These are phyloP conservation scores for Yarrowia galli DNA, from an alignment of 1,139 yeast species.

Conservation along the genomic window DNA sequence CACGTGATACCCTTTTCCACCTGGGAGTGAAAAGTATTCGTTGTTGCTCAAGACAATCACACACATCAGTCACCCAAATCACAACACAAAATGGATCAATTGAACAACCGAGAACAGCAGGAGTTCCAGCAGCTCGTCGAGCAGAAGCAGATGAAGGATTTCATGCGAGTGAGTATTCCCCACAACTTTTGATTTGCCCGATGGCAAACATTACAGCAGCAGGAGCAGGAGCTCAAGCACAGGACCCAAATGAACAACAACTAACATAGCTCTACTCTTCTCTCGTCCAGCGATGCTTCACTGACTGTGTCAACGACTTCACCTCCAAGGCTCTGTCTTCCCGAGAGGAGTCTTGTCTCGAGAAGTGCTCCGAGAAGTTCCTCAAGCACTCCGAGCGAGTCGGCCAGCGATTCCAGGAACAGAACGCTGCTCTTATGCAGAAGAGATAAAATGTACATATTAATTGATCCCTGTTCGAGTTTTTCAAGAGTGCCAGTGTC, in stretches of 20 bases:
- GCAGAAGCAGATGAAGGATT: conserved; percentile 98
- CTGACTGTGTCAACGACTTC: conserved; percentile 97
- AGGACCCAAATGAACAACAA: conserved; percentile 33
- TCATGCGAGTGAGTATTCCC: conserved; percentile 76
- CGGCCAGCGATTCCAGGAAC: conserved; percentile 98
- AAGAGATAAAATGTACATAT: conserved; percentile 38
- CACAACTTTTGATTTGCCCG: neutral
- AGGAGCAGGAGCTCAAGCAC: neutral
- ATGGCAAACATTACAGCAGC: neutral
- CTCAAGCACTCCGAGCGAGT: conserved; percentile 98
- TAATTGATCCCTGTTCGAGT: conserved; percentile 22
- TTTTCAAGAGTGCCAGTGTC: neutral
- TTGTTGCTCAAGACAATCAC: conserved; percentile 23
- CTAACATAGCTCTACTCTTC: conserved; percentile 72
- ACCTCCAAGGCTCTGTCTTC: conserved; percentile 85
- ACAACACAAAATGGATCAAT: conserved; percentile 52
- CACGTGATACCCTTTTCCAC: conserved; percentile 38
- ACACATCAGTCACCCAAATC: conserved; percentile 35
- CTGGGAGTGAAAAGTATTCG: conserved; percentile 38
- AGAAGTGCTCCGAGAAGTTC: conserved; percentile 96
- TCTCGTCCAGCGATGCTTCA: conserved; percentile 94
- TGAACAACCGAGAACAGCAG: conserved; percentile 89
- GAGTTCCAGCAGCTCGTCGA: conserved; percentile 94
- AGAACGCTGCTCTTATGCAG: conserved; percentile 55
- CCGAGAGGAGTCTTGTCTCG: conserved; percentile 84